A percentile compares a stretch with the other conserved stretches of the same genome.
Conservation (phyloP, 2,329 filamentous ascomycete genomes). For the Nannizzia gypsea region DNA sequence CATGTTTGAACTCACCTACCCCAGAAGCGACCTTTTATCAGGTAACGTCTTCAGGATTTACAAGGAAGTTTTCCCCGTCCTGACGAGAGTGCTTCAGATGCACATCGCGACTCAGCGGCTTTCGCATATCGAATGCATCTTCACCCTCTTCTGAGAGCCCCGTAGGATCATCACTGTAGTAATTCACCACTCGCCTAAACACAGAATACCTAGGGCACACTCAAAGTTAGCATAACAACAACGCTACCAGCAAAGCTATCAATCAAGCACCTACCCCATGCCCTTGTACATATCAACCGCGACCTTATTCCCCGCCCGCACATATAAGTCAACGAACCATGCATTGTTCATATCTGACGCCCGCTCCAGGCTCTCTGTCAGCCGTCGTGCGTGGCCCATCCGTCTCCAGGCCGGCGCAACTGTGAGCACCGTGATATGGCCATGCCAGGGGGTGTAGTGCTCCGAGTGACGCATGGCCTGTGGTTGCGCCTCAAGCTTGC, state of each 20-base stretch:
- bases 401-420: conserved; percentile 78
- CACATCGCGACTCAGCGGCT: conserved; percentile 71
- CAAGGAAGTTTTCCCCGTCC: conserved; percentile 65
- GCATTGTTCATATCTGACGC: conserved; percentile 69
- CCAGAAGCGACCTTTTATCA: conserved; percentile 14
- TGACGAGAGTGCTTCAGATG: conserved; percentile 63
- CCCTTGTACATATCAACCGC: conserved; percentile 81
- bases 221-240: background rate
- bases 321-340: conserved; percentile 95
- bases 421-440: conserved; percentile 91
- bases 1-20: background rate
- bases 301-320: conserved; percentile 73
- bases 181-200: conserved; percentile 76
- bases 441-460: conserved; percentile 98
- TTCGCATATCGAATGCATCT: conserved; percentile 96
- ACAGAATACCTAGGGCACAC: conserved; percentile 53
- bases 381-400: conserved; percentile 71
- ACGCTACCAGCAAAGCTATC: background rate
- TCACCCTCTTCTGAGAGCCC: conserved; percentile 49
- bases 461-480: conserved; percentile 60
- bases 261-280: conserved; percentile 53
- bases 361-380: conserved; percentile 71
- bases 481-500: conserved; percentile 84
- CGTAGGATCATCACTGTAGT: conserved; percentile 78
- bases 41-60: conserved; percentile 73